These are phyloP conservation scores for Malassezia japonica DNA, from an alignment of 1,284 basidiomycete genomes.

Conservation along the genomic window DNA sequence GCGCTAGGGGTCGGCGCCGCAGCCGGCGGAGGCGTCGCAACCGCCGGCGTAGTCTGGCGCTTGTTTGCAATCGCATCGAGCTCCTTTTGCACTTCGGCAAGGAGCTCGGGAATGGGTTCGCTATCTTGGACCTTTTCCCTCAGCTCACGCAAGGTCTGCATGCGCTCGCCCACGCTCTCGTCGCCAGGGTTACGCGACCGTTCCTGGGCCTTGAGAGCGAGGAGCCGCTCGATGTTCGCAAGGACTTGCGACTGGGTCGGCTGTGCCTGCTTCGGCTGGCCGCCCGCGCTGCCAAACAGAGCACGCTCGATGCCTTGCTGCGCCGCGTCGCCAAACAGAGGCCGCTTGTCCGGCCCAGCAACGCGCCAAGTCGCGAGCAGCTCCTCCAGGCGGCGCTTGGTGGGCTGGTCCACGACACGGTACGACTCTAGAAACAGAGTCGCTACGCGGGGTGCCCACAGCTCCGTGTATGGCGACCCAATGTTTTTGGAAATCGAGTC, in stretches of 20 bases:
- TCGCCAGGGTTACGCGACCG: slow-evolving; percentile 25
- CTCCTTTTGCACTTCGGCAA: slow-evolving; percentile 68
- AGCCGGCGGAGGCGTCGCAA: slow-evolving; percentile 24
- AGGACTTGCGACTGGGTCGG: slow-evolving; percentile 26
- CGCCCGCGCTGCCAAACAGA: slow-evolving; percentile 35
- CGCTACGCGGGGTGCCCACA: slow-evolving; percentile 36
- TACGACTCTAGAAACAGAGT: slow-evolving; percentile 44
- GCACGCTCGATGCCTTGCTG: slow-evolving; percentile 40
- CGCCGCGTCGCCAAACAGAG: slow-evolving; percentile 36
- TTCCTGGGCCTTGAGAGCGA: slow-evolving; percentile 29
- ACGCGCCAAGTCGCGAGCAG: slow-evolving; percentile 43
- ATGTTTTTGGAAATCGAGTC: slow-evolving; percentile 64
- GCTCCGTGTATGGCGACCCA: slow-evolving; percentile 37
- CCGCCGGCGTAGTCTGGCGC: slow-evolving; percentile 12
- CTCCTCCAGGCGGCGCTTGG: slow-evolving; percentile 43
- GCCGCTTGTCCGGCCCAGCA: slow-evolving; percentile 24
- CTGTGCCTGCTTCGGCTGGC: slow-evolving; percentile 11
- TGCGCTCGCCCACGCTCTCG: slow-evolving; percentile 19
- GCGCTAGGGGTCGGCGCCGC: slow-evolving; percentile 3
- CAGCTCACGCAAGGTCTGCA: slow-evolving; percentile 54
- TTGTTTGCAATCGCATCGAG: slow-evolving; percentile 57
- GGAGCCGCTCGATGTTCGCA: slow-evolving; percentile 34
- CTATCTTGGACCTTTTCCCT: slow-evolving; percentile 62
- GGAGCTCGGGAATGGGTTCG: slow-evolving; percentile 67
- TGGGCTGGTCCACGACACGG: slow-evolving; percentile 40